Conservation (phyloP, 2,329 filamentous ascomycete genomes). For the Aaosphaeria arxii region DNA sequence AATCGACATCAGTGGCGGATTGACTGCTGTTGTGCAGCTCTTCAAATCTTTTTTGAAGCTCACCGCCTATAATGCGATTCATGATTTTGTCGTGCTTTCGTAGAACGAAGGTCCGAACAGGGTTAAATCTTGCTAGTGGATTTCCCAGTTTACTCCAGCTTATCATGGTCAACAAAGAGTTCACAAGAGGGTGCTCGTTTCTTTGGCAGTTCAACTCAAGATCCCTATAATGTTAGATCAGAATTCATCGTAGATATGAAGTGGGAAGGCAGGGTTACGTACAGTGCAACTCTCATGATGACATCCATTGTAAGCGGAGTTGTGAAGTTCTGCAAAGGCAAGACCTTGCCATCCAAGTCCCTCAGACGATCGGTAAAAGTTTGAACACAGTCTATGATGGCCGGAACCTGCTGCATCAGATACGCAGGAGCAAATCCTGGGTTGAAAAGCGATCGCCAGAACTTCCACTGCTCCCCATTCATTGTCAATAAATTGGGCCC, state of each 20-base stretch:
- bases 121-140: too few species aligned
- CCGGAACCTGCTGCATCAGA: slow-evolving; percentile 2
- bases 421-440: slow-evolving; percentile 1
- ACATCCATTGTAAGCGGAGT: slow-evolving; percentile 5
- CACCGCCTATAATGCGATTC: not conserved
- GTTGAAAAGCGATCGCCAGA: slow-evolving; percentile 5
- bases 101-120: too few species aligned
- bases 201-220: too few species aligned
- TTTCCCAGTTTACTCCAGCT: too few species aligned
- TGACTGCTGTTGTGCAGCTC: slow-evolving; percentile 1
- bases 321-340: slow-evolving; percentile 5
- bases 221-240: too few species aligned
- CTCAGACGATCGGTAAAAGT: slow-evolving; percentile 2
- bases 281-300: slow-evolving; percentile 5
- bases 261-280: not conserved
- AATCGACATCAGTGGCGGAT: not conserved
- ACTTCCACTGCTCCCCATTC: slow-evolving; percentile 14
- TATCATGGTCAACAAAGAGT: too few species aligned
- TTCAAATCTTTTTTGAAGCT: slow-evolving; percentile 4
- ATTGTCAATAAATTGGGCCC: slow-evolving; percentile 11
- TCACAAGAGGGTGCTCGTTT: too few species aligned
- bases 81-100: too few species aligned
- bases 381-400: slow-evolving; percentile 1
- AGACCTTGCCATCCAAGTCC: not conserved
- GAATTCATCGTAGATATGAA: too few species aligned